Percentiles rank a stretch among this genome's conserved stretches.
phyloP scores from a whole-genome alignment of 306 rosid genomes.

The Bauhinia variegata region DNA sequence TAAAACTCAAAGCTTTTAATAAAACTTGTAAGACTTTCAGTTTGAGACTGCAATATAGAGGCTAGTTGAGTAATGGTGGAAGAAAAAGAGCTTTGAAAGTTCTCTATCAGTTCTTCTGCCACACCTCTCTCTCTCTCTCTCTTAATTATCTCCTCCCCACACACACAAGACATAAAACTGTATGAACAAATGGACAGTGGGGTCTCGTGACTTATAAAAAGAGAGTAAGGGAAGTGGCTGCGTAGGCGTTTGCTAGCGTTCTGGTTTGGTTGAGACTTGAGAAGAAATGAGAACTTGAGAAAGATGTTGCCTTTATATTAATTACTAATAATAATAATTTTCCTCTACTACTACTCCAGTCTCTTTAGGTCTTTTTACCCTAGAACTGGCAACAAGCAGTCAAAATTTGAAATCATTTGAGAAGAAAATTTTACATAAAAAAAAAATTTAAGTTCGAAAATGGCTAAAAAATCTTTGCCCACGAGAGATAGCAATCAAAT shows the following conservation, averaged over 20 bases:
- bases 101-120: conserved; percentile 99
- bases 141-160: conserved; percentile 28
- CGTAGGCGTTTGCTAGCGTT: conserved; percentile 42
- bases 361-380: conserved; percentile 35
- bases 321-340: conserved; percentile 17
- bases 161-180: conserved; percentile 48
- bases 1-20: conserved; percentile 42
- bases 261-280: conserved; percentile 60
- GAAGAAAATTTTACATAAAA: not conserved
- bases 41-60: conserved; percentile 83
- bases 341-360: no score
- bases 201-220: conserved; percentile 91
- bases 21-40: conserved; percentile 65
- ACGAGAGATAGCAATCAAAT: conserved; percentile 42
- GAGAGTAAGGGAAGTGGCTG: conserved; percentile 26
- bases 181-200: conserved; percentile 69
- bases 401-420: conserved; percentile 33
- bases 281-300: conserved; percentile 26
- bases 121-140: conserved; percentile 51
- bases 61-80: conserved; percentile 89
- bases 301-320: conserved; percentile 36
- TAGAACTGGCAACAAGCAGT: conserved; percentile 21
- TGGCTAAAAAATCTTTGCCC: conserved; percentile 23
- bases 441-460: no score
- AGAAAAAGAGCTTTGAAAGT: conserved; percentile 98